phyloP scores from a whole-genome alignment of 176 grass and related monocot species.

The Puya raimondii region DNA sequence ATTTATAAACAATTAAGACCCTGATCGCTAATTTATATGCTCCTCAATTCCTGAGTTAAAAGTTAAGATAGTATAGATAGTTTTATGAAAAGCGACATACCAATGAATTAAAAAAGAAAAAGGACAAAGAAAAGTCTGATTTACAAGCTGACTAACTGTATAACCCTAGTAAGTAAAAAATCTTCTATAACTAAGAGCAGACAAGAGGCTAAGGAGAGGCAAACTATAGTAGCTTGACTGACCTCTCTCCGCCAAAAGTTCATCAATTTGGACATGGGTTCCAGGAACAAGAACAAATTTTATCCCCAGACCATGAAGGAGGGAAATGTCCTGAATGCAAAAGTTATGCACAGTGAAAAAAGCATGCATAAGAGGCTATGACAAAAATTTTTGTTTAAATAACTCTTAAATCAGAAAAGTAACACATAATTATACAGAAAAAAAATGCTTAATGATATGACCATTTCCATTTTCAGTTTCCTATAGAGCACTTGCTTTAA shows the following conservation, averaged over 20 bases:
- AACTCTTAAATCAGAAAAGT: not conserved
- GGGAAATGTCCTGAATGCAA: constrained; percentile 68
- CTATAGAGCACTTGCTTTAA: not conserved
- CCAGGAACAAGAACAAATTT: constrained; percentile 83
- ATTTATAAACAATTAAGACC: not conserved
- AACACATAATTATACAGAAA: not conserved
- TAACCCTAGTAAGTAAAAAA: not conserved
- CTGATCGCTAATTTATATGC: not conserved
- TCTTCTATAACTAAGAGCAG: not conserved
- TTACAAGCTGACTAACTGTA: not conserved
- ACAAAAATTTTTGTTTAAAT: not conserved
- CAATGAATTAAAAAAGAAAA: not conserved
- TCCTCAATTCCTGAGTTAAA: not conserved
- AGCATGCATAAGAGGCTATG: not conserved
- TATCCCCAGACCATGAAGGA: constrained; percentile 96
- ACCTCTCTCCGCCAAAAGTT: constrained; percentile 76
- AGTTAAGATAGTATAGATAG: not conserved
- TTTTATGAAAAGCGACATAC: not conserved
- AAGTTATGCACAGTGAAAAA: constrained; percentile 13
- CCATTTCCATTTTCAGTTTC: not conserved
- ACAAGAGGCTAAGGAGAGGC: not conserved
- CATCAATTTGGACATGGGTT: constrained; percentile 84
- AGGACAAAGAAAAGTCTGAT: not conserved
- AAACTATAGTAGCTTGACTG: constrained; percentile 8
- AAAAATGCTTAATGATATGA: not conserved